Conservation (phyloP, 768 basidiomycete species). For the Gelatoporia subvermispora region DNA sequence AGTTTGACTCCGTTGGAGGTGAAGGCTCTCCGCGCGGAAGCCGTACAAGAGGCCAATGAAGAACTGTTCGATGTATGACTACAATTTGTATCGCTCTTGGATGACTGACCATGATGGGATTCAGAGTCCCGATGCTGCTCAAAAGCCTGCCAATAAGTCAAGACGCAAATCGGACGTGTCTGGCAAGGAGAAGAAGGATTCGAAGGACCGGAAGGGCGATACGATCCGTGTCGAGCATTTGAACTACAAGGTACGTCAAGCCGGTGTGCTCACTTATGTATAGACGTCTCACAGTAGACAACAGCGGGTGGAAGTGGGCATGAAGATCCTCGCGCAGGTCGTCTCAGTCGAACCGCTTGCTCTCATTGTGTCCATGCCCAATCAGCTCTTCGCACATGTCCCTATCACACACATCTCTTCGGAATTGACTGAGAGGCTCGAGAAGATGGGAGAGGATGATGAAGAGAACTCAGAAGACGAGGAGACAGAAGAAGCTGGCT, state of each 20-base stretch:
- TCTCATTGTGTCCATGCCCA: slow-evolving; percentile 89
- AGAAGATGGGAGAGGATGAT: slow-evolving; percentile 50
- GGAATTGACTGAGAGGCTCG: slow-evolving; percentile 69
- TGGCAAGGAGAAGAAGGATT: slow-evolving; percentile 21
- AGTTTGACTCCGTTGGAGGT: slow-evolving; percentile 85
- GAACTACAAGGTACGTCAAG: slow-evolving; percentile 86
- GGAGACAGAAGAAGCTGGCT: slow-evolving; percentile 37
- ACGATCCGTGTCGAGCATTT: slow-evolving; percentile 80
- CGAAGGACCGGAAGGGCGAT: slow-evolving; percentile 43
- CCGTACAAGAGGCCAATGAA: slow-evolving; percentile 74
- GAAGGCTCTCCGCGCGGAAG: slow-evolving; percentile 81
- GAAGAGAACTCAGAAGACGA: slow-evolving; percentile 42
- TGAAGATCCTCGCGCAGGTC: slow-evolving; percentile 86
- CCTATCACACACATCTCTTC: slow-evolving; percentile 90
- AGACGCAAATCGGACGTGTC: slow-evolving; percentile 45
- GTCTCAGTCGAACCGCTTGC: slow-evolving; percentile 83
- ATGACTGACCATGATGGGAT: background rate
- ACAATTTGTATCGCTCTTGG: background rate
- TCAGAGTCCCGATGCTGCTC: background rate
- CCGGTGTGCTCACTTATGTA: background rate
- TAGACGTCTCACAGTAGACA: slow-evolving; percentile 1
- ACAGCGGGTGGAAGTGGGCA: slow-evolving; percentile 75
- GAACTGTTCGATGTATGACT: slow-evolving; percentile 65
- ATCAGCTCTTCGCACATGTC: slow-evolving; percentile 89
- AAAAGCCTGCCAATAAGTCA: slow-evolving; percentile 36